Evolutionary conservation across 2,329 filamentous ascomycete species (phyloP).

Genomic region (Alternaria sp.): DNA sequence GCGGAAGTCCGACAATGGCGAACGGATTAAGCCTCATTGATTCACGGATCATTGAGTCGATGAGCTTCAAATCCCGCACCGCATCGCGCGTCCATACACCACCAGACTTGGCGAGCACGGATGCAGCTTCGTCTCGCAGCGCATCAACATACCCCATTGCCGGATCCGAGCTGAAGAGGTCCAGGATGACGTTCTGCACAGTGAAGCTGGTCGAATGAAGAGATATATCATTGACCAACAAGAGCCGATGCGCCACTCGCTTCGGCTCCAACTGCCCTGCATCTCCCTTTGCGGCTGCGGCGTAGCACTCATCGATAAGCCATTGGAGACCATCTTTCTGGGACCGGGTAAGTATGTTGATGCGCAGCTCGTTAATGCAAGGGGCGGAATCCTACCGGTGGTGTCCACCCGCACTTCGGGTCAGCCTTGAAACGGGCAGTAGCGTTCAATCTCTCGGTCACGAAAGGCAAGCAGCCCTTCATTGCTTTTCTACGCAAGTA

Average conservation of each 20-base stretch:
- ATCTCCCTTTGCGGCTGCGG: slow-evolving; percentile 15
- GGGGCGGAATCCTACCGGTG: slow-evolving; percentile 8
- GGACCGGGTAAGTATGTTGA: background rate
- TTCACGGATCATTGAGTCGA: slow-evolving; percentile 22
- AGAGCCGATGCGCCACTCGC: slow-evolving; percentile 20
- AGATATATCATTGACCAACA: slow-evolving; percentile 23
- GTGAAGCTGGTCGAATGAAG: slow-evolving; percentile 22
- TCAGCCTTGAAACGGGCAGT: slow-evolving; percentile 18
- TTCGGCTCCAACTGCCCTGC: slow-evolving; percentile 17
- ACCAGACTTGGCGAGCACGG: slow-evolving; percentile 10
- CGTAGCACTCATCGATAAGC: slow-evolving; percentile 22
- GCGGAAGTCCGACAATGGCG: slow-evolving; percentile 16
- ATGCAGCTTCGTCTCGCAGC: slow-evolving; percentile 16
- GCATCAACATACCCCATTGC: slow-evolving; percentile 15
- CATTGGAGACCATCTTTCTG: slow-evolving; percentile 26
- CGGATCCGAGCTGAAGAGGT: slow-evolving; percentile 21
- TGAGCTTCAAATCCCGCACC: slow-evolving; percentile 16
- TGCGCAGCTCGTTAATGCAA: background rate
- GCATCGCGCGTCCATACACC: slow-evolving; percentile 21
- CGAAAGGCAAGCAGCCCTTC: slow-evolving; percentile 18
- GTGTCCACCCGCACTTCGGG: slow-evolving; percentile 16
- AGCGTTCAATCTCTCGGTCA: slow-evolving; percentile 20
- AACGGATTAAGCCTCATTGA: slow-evolving; percentile 25
- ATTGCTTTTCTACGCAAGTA: slow-evolving; percentile 15
- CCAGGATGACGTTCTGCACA: slow-evolving; percentile 20